Evolutionary conservation across 2,329 filamentous ascomycete species (phyloP), one percentile per base, ranked within the genome.

Genomic region (Ophiostoma piceae): DNA sequence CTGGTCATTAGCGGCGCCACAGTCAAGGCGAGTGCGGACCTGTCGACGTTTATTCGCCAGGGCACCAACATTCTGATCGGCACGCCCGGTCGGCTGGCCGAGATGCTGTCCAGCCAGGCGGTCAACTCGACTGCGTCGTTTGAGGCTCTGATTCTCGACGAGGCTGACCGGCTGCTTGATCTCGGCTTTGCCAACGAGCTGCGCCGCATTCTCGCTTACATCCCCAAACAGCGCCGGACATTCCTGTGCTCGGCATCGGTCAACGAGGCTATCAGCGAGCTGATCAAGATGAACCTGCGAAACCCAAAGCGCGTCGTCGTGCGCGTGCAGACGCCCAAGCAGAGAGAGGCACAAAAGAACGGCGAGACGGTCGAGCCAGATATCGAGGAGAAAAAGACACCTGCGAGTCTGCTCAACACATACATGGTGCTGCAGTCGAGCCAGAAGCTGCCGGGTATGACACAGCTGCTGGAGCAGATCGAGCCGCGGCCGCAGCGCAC

Each of bases 241-340:
- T 95, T 95, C 0, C 82, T 99, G 0, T 99, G 98, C 80, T 97
- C 92, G 76, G 95, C 95, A 14, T 96, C 91, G 75, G 91, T 99
- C n/a, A 95, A 91, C 75, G 95, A 98, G 77, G 95, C 95, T 1
- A 92, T 99, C 0, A 90, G 94, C 73, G 92, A 97, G 77, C 90
- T 99, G 69, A 93, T 99, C 68, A 87, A 94, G 47, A 92, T 97
- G 8, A 95, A 95, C 26, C 82, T 98, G 73, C 86, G 95, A 51
- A 98, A 99, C 79, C 95, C 95, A 0, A 94, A 97, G 75, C 96
- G 96, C 76, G 92, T 99, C 72, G 90, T 92, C 12, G 95, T 98
- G 68, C 95, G 94, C 75, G 95, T 99, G 68, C 95, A 94, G 79
- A 88, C 87, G 39, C 77, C 88, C 79, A 82, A 87, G 82, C 37